These are phyloP conservation scores for Rhizophlyctis rosea DNA, from an alignment of 192 early-diverging fungal genomes.

Conservation along the genomic window DNA sequence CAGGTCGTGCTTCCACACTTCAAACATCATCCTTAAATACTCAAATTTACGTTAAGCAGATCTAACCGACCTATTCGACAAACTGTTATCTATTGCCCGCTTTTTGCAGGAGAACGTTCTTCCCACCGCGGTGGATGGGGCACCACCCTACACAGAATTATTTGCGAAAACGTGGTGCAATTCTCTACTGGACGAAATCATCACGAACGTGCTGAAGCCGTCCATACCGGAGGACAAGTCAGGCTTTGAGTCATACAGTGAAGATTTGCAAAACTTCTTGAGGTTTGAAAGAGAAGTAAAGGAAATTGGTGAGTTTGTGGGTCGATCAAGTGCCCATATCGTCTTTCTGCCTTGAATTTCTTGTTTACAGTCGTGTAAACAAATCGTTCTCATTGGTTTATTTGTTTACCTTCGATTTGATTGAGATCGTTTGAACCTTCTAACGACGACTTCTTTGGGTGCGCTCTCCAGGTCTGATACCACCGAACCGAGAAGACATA, in stretches of 20 bases:
- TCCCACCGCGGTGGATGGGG: background rate
- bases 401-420: too few relatives aligned
- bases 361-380: background rate
- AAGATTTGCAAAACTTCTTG: background rate
- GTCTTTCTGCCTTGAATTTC: background rate
- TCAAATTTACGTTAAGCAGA: too few relatives aligned
- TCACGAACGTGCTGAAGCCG: background rate
- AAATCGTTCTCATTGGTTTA: too few relatives aligned
- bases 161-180: background rate
- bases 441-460: too few relatives aligned
- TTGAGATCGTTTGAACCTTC: too few relatives aligned
- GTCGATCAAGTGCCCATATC: background rate
- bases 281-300: background rate
- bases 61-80: background rate
- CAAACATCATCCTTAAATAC: too few relatives aligned
- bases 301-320: background rate
- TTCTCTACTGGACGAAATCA: background rate
- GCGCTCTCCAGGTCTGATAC: background rate
- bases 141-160: too few relatives aligned
- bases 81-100: background rate
- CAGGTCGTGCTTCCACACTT: too few relatives aligned
- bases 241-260: too few relatives aligned
- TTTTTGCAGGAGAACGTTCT: background rate
- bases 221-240: background rate
- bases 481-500: slow-evolving; percentile 1